phyloP scores from a whole-genome alignment of 164 flowering plant species.

The Chloranthus sessilifolius region DNA sequence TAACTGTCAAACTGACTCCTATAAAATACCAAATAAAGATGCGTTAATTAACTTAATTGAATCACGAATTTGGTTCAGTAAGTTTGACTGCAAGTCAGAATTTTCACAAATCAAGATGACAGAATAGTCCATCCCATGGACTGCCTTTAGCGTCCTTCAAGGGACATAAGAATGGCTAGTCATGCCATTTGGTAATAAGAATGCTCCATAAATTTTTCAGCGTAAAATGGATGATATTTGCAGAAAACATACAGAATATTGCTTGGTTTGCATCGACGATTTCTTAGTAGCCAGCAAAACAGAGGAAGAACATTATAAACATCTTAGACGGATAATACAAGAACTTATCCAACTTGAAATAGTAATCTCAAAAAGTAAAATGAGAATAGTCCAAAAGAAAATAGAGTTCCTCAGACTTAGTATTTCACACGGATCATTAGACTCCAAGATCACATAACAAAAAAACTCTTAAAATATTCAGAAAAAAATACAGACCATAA shows the following conservation, averaged over 20 bases:
- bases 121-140: neutral
- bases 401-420: neutral
- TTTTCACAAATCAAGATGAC: neutral
- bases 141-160: neutral
- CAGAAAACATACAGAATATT: neutral
- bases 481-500: too few relatives aligned
- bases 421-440: too few relatives aligned
- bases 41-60: neutral
- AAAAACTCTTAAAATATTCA: too few relatives aligned
- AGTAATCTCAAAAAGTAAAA: too few relatives aligned
- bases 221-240: neutral
- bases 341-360: neutral
- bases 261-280: slow-evolving; percentile 4
- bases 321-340: neutral
- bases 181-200: slow-evolving; percentile 3
- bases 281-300: neutral
- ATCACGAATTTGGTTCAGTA: neutral
- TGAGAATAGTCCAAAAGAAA: neutral
- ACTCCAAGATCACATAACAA: too few relatives aligned
- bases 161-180: slow-evolving; percentile 7
- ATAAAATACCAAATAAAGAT: neutral
- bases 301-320: neutral
- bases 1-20: neutral
- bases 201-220: slow-evolving; percentile 3
- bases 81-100: slow-evolving; percentile 5